A percentile compares a stretch with the other conserved stretches of the same genome.
phyloP scores from a whole-genome alignment of 2,329 filamentous ascomycete genomes.

The Pyrenochaeta sp. region DNA sequence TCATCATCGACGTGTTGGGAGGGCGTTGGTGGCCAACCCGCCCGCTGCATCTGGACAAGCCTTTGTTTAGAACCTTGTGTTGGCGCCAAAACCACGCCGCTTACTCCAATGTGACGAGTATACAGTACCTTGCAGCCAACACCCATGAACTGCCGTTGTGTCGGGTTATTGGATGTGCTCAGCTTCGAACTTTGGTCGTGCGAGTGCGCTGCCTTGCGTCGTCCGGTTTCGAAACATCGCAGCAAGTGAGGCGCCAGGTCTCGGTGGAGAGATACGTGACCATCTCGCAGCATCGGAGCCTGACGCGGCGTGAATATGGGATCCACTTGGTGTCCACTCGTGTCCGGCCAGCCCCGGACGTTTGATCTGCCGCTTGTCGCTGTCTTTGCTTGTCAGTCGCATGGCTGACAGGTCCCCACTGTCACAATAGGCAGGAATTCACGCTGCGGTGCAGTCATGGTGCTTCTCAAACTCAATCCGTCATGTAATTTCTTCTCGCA shows the following conservation, averaged over 20 bases:
- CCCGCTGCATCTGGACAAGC: slow-evolving; percentile 10
- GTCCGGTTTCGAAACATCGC: slow-evolving; percentile 19
- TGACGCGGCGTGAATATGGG: slow-evolving; percentile 1
- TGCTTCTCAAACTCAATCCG: background rate
- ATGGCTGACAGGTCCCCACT: background rate
- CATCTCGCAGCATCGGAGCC: slow-evolving; percentile 20
- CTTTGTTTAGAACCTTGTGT: background rate
- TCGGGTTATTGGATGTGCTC: background rate
- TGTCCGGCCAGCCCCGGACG: slow-evolving; percentile 11
- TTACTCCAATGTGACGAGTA: slow-evolving; percentile 8
- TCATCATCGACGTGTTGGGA: slow-evolving; percentile 6
- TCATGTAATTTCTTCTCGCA: background rate
- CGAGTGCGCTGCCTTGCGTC: slow-evolving; percentile 5
- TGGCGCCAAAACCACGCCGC: slow-evolving; percentile 12
- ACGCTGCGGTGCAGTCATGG: background rate
- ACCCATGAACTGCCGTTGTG: slow-evolving; percentile 15
- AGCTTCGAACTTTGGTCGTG: slow-evolving; percentile 1
- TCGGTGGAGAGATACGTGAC: slow-evolving; percentile 2
- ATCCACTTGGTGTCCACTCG: slow-evolving; percentile 13
- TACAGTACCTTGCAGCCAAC: slow-evolving; percentile 15
- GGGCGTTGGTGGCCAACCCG: slow-evolving; percentile 7
- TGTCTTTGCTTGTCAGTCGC: background rate
- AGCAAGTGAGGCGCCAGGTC: slow-evolving; percentile 6
- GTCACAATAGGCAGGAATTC: background rate
- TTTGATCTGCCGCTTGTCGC: slow-evolving; percentile 21